These are phyloP conservation scores for Bauhinia variegata DNA, from an alignment of 306 rosid genomes.

Conservation along the genomic window DNA sequence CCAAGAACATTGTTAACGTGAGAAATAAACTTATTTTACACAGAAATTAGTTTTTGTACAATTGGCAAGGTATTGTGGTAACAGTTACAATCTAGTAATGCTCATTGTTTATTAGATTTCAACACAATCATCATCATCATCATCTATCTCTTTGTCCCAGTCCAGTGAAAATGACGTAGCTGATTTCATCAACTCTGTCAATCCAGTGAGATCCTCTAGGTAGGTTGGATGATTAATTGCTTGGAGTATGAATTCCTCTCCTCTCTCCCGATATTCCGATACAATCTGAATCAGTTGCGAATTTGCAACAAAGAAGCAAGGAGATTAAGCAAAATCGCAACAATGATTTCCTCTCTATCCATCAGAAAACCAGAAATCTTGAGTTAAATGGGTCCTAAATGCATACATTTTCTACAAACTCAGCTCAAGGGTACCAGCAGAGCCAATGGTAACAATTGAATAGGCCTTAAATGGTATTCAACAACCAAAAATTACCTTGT, in stretches of 20 bases:
- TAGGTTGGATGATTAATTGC: conserved; percentile 91
- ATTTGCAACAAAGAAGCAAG: conserved; percentile 8
- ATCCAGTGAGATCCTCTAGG: conserved; percentile 91
- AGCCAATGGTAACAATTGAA: conserved; percentile 1
- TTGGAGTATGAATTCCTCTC: conserved; percentile 75
- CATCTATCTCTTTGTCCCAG: conserved; percentile 67
- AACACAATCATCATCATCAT: conserved; percentile 62
- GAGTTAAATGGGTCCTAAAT: neutral
- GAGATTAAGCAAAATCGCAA: conserved; percentile 3
- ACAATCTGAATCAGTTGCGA: conserved; percentile 61
- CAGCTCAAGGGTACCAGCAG: neutral
- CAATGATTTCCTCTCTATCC: too few species aligned
- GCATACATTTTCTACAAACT: too few species aligned
- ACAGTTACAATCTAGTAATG: neutral
- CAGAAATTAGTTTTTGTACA: conserved; percentile 40
- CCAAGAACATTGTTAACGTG: conserved; percentile 10
- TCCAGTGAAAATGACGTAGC: conserved; percentile 67
- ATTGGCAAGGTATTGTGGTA: neutral
- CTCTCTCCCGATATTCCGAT: conserved; percentile 73
- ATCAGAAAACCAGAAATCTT: neutral
- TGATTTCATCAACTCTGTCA: conserved; percentile 92
- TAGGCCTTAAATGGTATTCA: neutral
- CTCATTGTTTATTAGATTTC: conserved; percentile 54
- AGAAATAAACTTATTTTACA: neutral
- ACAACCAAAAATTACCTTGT: conserved; percentile 58